Percentiles rank a stretch among this genome's conserved stretches.
These are phyloP conservation scores for Trichoderma aggressivum DNA, from an alignment of 2,329 filamentous ascomycete species.

Conservation along the genomic window DNA sequence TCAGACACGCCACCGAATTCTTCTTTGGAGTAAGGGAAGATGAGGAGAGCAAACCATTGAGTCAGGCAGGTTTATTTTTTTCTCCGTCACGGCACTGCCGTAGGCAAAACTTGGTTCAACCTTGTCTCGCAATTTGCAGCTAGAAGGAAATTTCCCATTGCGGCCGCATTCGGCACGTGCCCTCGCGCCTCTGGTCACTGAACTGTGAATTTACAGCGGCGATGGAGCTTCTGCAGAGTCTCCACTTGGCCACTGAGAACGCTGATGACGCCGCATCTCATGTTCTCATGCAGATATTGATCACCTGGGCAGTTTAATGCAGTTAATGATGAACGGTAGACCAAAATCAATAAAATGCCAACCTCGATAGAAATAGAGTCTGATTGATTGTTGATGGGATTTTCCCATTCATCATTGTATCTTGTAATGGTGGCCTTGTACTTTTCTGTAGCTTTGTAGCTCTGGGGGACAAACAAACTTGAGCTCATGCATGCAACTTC, in stretches of 20 bases:
- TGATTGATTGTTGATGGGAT: not conserved
- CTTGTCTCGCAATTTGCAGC: constrained; percentile 2
- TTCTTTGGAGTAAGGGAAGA: not conserved
- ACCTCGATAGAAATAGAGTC: not conserved
- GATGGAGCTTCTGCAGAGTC: not conserved
- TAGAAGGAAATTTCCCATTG: constrained; percentile 9
- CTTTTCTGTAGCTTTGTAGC: not conserved
- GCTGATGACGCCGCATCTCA: not conserved
- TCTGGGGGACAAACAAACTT: not conserved
- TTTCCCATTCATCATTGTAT: not conserved
- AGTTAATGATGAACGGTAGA: not conserved
- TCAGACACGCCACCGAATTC: not conserved
- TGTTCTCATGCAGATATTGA: not conserved
- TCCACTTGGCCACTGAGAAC: not conserved
- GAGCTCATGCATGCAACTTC: not conserved
- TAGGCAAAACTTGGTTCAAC: not conserved
- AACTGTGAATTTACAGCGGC: not conserved
- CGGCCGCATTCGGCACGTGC: constrained; percentile 7
- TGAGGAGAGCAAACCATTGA: not conserved
- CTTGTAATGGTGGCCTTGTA: not conserved
- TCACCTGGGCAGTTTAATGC: not conserved
- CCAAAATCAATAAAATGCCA: not conserved
- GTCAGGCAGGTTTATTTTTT: not conserved
- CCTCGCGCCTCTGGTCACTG: not conserved
- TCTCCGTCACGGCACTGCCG: not conserved